Evolutionary conservation across 2,329 filamentous ascomycete genomes (phyloP).

Genomic region (Magnaporthiopsis rhizophila): DNA sequence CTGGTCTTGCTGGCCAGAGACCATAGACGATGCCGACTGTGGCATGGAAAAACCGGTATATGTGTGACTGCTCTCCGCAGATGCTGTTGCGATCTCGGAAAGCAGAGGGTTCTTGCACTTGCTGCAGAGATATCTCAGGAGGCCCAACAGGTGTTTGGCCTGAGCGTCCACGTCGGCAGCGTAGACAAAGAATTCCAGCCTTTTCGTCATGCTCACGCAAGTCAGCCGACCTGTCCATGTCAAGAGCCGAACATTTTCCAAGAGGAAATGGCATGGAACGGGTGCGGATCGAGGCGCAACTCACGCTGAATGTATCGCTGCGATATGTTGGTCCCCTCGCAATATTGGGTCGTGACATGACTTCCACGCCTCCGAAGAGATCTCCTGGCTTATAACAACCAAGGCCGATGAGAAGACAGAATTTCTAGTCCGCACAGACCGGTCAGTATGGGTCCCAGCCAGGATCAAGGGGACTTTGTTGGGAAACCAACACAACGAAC

Average conservation of each 20-base stretch:
- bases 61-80: background rate
- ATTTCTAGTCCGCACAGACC: conserved; percentile 29
- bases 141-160: conserved; percentile 1
- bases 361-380: conserved; percentile 3
- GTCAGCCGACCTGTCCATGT: background rate
- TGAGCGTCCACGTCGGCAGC: conserved; percentile 2
- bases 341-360: conserved; percentile 2
- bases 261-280: too few species aligned
- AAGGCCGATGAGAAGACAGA: conserved; percentile 48
- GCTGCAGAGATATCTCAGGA: conserved; percentile 6
- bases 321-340: conserved; percentile 1
- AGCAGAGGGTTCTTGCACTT: conserved; percentile 5
- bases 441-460: background rate
- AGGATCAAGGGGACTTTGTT: background rate
- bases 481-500: conserved; percentile 43
- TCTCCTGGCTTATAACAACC: conserved; percentile 46
- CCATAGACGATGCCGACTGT: background rate
- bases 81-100: background rate
- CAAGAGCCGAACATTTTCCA: too few species aligned
- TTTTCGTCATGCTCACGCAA: background rate
- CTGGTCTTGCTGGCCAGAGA: background rate
- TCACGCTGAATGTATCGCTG: conserved; percentile 2
- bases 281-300: background rate
- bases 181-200: background rate
- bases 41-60: background rate